These are phyloP conservation scores for Spergularia marina DNA, from an alignment of 148 eudicot genomes.

Conservation along the genomic window DNA sequence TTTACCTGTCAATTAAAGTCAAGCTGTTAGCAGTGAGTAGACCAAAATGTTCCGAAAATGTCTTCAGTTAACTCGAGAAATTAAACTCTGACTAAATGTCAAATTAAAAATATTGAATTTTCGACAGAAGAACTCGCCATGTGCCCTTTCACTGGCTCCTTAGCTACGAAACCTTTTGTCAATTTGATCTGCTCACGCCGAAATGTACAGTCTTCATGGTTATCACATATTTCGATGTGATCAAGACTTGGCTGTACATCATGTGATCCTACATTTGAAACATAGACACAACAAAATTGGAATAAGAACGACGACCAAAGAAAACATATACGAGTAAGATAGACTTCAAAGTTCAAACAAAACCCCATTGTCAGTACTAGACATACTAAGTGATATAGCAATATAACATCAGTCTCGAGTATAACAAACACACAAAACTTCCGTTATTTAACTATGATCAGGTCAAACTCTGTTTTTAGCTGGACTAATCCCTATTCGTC, in stretches of 20 bases:
- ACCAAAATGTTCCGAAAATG: background rate
- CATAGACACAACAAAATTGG: background rate
- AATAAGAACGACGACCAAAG: too few species aligned
- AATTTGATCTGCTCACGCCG: constrained; percentile 76
- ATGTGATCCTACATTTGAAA: constrained; percentile 59
- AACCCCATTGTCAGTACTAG: too few species aligned
- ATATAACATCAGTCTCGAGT: too few species aligned
- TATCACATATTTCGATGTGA: constrained; percentile 59
- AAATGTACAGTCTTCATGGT: constrained; percentile 69
- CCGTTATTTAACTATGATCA: too few species aligned
- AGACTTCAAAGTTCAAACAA: too few species aligned
- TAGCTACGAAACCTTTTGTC: constrained; percentile 92
- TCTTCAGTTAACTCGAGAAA: background rate
- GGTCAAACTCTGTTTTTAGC: too few species aligned
- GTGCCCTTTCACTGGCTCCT: constrained; percentile 95
- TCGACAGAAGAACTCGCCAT: constrained; percentile 64
- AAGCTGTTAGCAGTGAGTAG: constrained; percentile 2
- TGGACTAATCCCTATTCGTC: too few species aligned
- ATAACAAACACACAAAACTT: too few species aligned
- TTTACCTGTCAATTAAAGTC: constrained; percentile 61
- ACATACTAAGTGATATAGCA: too few species aligned
- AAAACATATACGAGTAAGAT: too few species aligned
- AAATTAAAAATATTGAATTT: constrained; percentile 3
- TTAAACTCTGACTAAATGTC: background rate
- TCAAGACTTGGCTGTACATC: constrained; percentile 54